Evolutionary conservation across 331 rosid genomes (phyloP).

Genomic region (Malus hybrid): DNA sequence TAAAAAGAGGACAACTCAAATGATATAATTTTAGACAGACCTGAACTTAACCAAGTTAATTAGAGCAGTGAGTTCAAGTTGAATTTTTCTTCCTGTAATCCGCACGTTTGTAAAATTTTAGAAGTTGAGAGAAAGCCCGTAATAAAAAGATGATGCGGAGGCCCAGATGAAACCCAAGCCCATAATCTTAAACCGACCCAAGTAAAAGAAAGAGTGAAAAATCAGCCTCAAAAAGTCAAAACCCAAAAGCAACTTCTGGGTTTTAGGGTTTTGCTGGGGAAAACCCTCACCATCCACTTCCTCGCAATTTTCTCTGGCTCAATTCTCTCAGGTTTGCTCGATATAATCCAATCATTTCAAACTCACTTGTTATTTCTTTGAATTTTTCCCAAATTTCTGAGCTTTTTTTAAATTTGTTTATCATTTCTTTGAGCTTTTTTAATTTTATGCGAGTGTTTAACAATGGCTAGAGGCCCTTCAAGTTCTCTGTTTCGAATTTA

Average conservation of each 20-base stretch:
- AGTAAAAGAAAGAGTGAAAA: background rate
- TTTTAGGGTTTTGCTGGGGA: slow-evolving; percentile 13
- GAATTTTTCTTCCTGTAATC: too few relatives aligned
- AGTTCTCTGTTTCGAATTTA: slow-evolving; percentile 35
- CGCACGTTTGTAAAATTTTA: too few relatives aligned
- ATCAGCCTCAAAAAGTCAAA: background rate
- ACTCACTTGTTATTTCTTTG: background rate
- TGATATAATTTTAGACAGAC: too few relatives aligned
- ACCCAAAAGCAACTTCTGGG: slow-evolving; percentile 2
- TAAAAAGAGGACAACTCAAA: too few relatives aligned
- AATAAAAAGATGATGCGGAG: background rate
- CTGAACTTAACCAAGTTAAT: too few relatives aligned
- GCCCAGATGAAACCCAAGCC: background rate
- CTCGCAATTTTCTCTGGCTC: slow-evolving; percentile 27
- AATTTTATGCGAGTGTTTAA: background rate
- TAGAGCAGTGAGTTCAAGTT: too few relatives aligned
- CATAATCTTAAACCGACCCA: background rate
- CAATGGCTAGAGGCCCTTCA: slow-evolving; percentile 55
- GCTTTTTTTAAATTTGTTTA: background rate
- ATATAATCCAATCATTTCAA: background rate
- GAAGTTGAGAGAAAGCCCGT: background rate
- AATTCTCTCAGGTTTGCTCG: slow-evolving; percentile 5
- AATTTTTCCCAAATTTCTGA: slow-evolving; percentile 1
- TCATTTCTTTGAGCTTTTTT: background rate
- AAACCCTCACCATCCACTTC: slow-evolving; percentile 14